Evolutionary conservation across 2,329 filamentous ascomycete genomes (phyloP).

Genomic region (Talaromyces funiculosus): DNA sequence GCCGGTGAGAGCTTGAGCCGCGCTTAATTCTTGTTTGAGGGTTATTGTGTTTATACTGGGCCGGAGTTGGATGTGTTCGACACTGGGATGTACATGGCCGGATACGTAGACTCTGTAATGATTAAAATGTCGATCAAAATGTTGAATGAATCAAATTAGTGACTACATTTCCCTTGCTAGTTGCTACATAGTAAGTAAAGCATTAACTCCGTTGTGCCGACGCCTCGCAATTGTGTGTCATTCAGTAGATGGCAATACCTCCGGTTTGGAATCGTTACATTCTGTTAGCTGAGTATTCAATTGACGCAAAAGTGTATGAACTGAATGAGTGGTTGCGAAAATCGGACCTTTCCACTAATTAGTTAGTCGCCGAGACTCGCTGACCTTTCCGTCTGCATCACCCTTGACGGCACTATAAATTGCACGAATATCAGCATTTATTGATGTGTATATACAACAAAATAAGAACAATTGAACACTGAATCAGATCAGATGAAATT

Average conservation of each 20-base stretch:
- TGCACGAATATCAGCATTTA: background rate
- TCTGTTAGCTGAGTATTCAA: no score
- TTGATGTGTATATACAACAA: background rate
- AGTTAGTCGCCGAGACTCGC: constrained; percentile 3
- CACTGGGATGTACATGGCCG: constrained; percentile 6
- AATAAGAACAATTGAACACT: background rate
- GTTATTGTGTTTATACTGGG: background rate
- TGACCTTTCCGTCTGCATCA: background rate
- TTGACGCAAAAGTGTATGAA: no score
- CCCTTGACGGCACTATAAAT: background rate
- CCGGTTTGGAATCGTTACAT: background rate
- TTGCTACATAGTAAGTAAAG: no score
- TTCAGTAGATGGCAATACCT: background rate
- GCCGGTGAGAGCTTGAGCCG: constrained; percentile 25
- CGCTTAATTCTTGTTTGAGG: background rate
- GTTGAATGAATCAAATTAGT: constrained; percentile 1
- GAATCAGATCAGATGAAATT: background rate
- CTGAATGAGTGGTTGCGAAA: no score
- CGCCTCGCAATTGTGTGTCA: background rate
- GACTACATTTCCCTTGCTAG: background rate
- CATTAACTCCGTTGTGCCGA: background rate
- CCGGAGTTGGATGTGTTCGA: constrained; percentile 4
- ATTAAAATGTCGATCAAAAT: constrained; percentile 12
- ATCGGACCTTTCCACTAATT: background rate
- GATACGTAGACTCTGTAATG: constrained; percentile 9